Conservation (phyloP, 805 yeast genomes). For the Cyberlindnera japonica region DNA sequence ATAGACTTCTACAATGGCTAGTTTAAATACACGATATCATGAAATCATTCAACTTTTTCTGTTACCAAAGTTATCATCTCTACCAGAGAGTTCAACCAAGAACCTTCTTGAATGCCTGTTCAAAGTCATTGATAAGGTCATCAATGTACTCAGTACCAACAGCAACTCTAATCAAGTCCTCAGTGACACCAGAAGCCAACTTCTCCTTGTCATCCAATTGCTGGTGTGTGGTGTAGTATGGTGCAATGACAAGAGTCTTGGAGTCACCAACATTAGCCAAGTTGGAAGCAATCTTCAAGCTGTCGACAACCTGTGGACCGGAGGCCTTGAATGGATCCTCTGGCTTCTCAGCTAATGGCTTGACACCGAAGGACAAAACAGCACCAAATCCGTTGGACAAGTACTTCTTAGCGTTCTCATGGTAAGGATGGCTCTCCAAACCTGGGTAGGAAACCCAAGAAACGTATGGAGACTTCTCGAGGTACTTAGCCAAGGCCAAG, state of each 20-base stretch:
- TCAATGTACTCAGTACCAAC: conserved; percentile 91
- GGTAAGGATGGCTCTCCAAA: conserved; percentile 69
- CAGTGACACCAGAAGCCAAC: conserved; percentile 78
- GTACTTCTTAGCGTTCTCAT: conserved; percentile 80
- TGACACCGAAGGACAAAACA: conserved; percentile 85
- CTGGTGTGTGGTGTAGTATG: conserved; percentile 94
- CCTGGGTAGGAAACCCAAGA: conserved; percentile 94
- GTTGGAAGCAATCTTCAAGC: conserved; percentile 80
- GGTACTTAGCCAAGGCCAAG: conserved; percentile 68
- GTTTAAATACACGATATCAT: too few relatives aligned
- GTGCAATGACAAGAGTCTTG: conserved; percentile 92
- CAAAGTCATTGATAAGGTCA: conserved; percentile 85
- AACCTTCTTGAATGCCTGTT: conserved; percentile 73
- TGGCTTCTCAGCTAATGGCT: conserved; percentile 51
- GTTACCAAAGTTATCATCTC: too few relatives aligned
- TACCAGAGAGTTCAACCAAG: conserved; percentile 29
- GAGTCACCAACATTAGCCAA: conserved; percentile 97
- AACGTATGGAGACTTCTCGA: conserved; percentile 71
- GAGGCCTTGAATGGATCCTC: conserved; percentile 64
- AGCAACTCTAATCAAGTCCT: conserved; percentile 83
- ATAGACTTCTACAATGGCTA: too few relatives aligned
- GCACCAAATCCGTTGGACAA: conserved; percentile 81
- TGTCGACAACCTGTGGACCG: conserved; percentile 82
- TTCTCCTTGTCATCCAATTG: conserved; percentile 84
- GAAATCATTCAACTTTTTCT: too few relatives aligned